A percentile compares a stretch with the other conserved stretches of the same genome.
Conservation (phyloP, 1,284 basidiomycete species). For the Stygiomarasmius scandens region DNA sequence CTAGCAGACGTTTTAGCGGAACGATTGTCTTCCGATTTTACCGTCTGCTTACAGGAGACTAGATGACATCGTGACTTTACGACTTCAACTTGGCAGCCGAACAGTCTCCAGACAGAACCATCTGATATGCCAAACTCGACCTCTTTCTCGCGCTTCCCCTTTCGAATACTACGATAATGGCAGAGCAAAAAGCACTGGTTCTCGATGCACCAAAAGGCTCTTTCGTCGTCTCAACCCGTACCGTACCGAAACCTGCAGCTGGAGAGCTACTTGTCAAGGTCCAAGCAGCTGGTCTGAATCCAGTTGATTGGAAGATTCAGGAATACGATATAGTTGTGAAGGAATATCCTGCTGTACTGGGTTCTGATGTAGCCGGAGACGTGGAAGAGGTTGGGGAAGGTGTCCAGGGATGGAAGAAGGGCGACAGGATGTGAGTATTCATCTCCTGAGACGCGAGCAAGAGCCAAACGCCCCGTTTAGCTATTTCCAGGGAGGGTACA, state of each 20-base stretch:
- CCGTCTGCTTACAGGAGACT: no score
- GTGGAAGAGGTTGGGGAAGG: constrained; percentile 44
- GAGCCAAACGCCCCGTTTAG: background rate
- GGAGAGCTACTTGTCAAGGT: constrained; percentile 10
- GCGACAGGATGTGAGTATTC: constrained; percentile 7
- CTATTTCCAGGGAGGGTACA: constrained; percentile 3
- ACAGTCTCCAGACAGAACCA: no score
- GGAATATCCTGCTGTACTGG: constrained; percentile 39
- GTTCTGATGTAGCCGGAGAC: constrained; percentile 47
- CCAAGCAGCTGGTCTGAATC: constrained; percentile 2
- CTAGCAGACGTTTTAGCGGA: no score
- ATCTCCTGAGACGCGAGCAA: no score
- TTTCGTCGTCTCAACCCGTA: background rate
- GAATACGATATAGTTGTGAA: background rate
- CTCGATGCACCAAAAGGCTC: background rate
- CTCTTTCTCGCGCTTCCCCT: no score
- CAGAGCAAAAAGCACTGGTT: constrained; percentile 2
- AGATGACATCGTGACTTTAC: no score
- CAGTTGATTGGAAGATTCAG: constrained; percentile 13
- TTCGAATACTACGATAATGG: no score
- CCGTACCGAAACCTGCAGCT: background rate
- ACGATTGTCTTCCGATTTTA: no score
- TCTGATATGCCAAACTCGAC: no score
- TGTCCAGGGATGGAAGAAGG: constrained; percentile 21
- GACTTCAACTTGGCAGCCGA: no score